phyloP scores from a whole-genome alignment of 2,329 filamentous ascomycete species.

The Fusarium oligoseptatum region DNA sequence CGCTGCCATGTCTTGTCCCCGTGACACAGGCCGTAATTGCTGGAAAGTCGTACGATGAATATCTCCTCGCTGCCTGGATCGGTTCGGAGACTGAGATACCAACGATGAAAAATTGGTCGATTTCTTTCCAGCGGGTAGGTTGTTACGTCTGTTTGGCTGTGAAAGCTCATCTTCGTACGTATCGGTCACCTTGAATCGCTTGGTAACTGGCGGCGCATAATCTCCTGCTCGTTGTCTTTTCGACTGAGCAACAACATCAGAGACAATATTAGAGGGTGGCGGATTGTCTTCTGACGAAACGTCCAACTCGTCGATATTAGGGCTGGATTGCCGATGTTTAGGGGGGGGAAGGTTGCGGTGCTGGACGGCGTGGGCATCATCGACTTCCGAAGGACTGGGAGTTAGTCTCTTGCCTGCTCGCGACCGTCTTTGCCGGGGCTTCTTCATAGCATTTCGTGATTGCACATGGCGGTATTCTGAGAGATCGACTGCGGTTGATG shows the following conservation, averaged over 20 bases:
- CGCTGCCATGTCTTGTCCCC: background rate
- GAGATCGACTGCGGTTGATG: slow-evolving; percentile 19
- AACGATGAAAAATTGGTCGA: slow-evolving; percentile 31
- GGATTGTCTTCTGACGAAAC: slow-evolving; percentile 19
- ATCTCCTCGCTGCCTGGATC: slow-evolving; percentile 41
- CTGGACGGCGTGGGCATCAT: slow-evolving; percentile 24
- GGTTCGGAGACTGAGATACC: slow-evolving; percentile 5
- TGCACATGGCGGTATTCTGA: slow-evolving; percentile 41
- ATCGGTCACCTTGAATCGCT: slow-evolving; percentile 21
- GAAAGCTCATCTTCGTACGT: slow-evolving; percentile 51
- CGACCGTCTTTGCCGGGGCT: slow-evolving; percentile 18
- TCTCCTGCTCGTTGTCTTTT: slow-evolving; percentile 17
- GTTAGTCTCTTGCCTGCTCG: background rate
- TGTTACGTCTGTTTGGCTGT: background rate
- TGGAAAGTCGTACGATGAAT: slow-evolving; percentile 44
- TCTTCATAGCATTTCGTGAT: slow-evolving; percentile 8
- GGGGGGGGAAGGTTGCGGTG: slow-evolving; percentile 31
- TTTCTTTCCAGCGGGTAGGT: slow-evolving; percentile 16
- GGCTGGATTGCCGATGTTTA: background rate
- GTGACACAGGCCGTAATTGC: background rate
- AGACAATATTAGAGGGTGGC: slow-evolving; percentile 38
- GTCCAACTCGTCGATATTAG: slow-evolving; percentile 46
- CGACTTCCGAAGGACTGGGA: slow-evolving; percentile 8
- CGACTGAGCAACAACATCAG: slow-evolving; percentile 34
- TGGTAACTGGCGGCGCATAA: slow-evolving; percentile 10